phyloP scores from a whole-genome alignment of 2,329 filamentous ascomycete genomes.

The Aspergillus flavus region DNA sequence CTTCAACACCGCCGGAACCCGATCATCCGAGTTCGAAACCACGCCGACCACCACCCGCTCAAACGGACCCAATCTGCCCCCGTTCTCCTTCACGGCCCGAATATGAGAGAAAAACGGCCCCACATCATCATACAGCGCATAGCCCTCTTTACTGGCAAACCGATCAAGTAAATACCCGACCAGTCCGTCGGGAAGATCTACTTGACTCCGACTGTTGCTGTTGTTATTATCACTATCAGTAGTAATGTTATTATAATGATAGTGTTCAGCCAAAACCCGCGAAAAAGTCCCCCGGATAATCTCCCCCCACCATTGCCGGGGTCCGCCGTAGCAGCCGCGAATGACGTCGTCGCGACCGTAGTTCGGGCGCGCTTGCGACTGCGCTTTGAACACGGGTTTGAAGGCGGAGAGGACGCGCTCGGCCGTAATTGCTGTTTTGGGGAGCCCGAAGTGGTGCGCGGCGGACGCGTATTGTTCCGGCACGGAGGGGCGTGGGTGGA shows the following conservation, averaged over 20 bases:
- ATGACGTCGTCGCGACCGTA: conserved; percentile 46
- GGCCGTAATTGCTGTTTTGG: conserved; percentile 28
- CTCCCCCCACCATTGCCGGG: conserved; percentile 49
- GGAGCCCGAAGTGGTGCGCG: conserved; percentile 41
- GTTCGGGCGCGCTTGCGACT: conserved; percentile 40
- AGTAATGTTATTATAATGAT: neutral
- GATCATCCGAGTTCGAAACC: conserved; percentile 51
- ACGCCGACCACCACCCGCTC: conserved; percentile 45
- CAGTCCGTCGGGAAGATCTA: conserved; percentile 36
- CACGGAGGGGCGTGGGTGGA: conserved; percentile 43
- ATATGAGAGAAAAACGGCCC: conserved; percentile 39
- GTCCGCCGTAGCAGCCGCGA: conserved; percentile 39
- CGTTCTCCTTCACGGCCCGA: conserved; percentile 17
- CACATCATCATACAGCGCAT: conserved; percentile 45
- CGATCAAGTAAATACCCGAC: conserved; percentile 38
- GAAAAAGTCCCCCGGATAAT: conserved; percentile 44
- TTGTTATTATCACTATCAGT: neutral
- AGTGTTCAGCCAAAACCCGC: conserved; percentile 20
- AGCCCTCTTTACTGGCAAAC: conserved; percentile 44
- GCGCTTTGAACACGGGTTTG: conserved; percentile 37
- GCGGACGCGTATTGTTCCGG: conserved; percentile 43
- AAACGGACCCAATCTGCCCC: conserved; percentile 23
- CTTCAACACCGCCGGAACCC: conserved; percentile 42
- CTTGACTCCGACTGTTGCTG: conserved; percentile 9
- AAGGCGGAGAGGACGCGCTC: conserved; percentile 38